phyloP scores from a whole-genome alignment of 177 flowering plant genomes.

The Vitis hybrid region DNA sequence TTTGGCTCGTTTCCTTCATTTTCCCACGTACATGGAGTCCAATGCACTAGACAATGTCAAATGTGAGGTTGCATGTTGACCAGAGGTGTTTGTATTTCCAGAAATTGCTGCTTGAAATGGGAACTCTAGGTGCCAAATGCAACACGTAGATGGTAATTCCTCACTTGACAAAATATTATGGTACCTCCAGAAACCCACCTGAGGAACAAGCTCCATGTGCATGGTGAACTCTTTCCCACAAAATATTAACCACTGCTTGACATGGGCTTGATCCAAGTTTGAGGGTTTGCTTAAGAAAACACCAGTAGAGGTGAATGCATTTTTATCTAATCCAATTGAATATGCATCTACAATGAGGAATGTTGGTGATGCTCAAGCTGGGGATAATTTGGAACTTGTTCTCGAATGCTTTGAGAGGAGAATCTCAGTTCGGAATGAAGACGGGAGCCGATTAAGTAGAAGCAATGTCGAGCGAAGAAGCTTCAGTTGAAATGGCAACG shows the following conservation, averaged over 20 bases:
- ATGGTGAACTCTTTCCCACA: conserved; percentile 56
- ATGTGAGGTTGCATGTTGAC: too few relatives aligned
- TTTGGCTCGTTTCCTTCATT: too few relatives aligned
- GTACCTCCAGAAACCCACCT: conserved; percentile 71
- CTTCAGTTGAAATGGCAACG: too few relatives aligned
- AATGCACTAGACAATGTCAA: too few relatives aligned
- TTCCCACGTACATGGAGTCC: too few relatives aligned
- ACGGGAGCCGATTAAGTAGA: too few relatives aligned
- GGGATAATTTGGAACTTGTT: conserved; percentile 75
- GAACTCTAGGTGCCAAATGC: conserved; percentile 72
- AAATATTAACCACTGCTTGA: conserved; percentile 54
- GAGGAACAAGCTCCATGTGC: conserved; percentile 74
- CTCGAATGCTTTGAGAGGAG: conserved; percentile 41
- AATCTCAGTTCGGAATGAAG: too few relatives aligned
- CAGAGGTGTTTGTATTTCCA: too few relatives aligned
- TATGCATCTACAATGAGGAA: conserved; percentile 57
- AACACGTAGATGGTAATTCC: conserved; percentile 77
- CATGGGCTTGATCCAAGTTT: conserved; percentile 79
- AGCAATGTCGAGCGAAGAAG: too few relatives aligned
- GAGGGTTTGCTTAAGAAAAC: conserved; percentile 92
- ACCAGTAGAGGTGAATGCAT: conserved; percentile 83
- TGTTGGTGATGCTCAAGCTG: conserved; percentile 91
- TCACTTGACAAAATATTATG: conserved; percentile 66
- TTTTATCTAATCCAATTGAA: conserved; percentile 60
- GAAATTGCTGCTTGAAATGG: conserved; percentile 55